Base-by-base conservation (phyloP, 441 rosid genomes). In the Erodium chrysanthum region DNA sequence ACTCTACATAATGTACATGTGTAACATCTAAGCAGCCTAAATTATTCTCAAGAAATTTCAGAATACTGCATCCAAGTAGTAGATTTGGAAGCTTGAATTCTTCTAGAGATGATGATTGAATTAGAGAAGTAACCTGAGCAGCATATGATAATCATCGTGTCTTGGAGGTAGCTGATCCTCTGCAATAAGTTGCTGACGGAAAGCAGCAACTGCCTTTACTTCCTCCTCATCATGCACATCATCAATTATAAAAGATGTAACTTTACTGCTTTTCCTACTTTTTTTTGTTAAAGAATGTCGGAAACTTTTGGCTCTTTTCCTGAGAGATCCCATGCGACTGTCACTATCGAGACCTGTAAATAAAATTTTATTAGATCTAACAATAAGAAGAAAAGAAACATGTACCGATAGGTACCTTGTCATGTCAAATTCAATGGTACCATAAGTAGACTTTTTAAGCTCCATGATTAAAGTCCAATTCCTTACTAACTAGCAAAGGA, bases 141-240 rank as follows among this genome's bases (percentile, higher is more conserved):
- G 68, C 81, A 80, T 73, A 64, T 89, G 97, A 74, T 88, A 89
- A 77, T 91, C 97, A 68, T 89, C 96, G 65, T 88, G 91, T 58
- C 71, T 80, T 50, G 82, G 70, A 0, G 96, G 97, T 66, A 91
- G 83, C 21, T 89, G 76, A 65, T 89, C 91, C 70, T 91, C 96
- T 66, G 76, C 68, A 14, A 84, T 70, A 69, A 91, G 92, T 2
- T 72, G 79, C 71, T 86, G 91, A 29, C 95, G 92, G 50, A 91
- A 81, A 31, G 92, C 92, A 64, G 88, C 96, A 0, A 91, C 96
- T 0, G 84, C 84, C 80, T 88, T 78, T 65, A 75, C 35, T 77
- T 91, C 97, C 78, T 89, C 90, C 0, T 81, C 85, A 61, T 89
- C 88, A 54, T 80, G 97, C 60, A 76, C 85, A 67, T 91, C 96